Percentiles rank a stretch among this genome's conserved stretches.
These are phyloP conservation scores for Eucalyptus marginata DNA, from an alignment of 345 rosid species.

Conservation along the genomic window DNA sequence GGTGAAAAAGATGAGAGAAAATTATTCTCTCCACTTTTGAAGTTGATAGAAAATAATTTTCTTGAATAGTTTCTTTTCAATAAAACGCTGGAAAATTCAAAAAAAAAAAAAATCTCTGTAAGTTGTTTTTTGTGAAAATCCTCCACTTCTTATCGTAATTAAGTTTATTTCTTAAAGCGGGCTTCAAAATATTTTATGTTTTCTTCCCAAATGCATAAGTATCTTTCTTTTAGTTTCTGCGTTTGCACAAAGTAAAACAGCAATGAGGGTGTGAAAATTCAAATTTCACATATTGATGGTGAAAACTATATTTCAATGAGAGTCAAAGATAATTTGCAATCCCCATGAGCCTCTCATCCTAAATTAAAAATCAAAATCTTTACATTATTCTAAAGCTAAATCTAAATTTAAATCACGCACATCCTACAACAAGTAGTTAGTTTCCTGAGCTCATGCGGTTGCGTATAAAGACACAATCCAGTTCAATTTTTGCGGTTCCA, in stretches of 20 bases:
- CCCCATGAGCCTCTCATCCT: background rate
- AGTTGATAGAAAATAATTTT: no score
- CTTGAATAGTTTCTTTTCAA: no score
- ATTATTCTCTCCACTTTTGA: background rate
- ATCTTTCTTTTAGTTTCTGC: background rate
- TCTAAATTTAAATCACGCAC: background rate
- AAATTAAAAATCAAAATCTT: background rate
- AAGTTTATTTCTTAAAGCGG: background rate
- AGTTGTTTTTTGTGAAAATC: background rate
- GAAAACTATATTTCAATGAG: background rate
- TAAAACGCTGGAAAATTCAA: fast-evolving
- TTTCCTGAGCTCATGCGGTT: background rate
- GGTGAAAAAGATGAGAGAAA: background rate
- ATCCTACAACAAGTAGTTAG: background rate
- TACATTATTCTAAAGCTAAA: background rate
- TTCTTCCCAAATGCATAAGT: background rate
- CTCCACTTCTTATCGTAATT: background rate
- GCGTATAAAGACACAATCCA: background rate
- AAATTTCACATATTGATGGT: background rate
- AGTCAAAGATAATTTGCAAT: background rate
- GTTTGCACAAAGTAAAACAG: background rate
- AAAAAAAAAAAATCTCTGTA: fast-evolving
- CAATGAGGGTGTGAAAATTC: background rate
- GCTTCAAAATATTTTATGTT: background rate
- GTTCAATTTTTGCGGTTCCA: background rate